phyloP scores from a whole-genome alignment of 106 monocot genomes.

The Agapanthus africanus region DNA sequence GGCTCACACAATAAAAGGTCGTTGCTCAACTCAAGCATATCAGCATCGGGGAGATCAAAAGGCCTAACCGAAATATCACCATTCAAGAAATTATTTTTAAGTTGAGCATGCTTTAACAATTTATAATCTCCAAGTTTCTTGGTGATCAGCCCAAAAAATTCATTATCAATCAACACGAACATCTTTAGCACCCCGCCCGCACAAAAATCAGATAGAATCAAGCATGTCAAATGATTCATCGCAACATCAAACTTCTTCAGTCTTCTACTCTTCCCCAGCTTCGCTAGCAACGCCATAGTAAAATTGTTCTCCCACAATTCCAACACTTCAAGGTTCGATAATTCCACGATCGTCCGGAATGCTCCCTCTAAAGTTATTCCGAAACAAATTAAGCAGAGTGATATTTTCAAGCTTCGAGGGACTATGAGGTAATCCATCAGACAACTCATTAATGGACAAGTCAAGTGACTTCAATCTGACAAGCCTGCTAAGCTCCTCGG shows the following conservation, averaged over 20 bases:
- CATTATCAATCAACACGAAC: slow-evolving; percentile 56
- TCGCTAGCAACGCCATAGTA: slow-evolving; percentile 36
- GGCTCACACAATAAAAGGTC: slow-evolving; percentile 51
- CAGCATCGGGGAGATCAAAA: slow-evolving; percentile 39
- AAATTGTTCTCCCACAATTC: slow-evolving; percentile 70
- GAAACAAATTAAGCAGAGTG: slow-evolving; percentile 49
- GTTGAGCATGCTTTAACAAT: slow-evolving; percentile 38
- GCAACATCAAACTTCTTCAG: slow-evolving; percentile 47
- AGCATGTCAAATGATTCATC: slow-evolving; percentile 47
- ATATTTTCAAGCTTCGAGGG: slow-evolving; percentile 31
- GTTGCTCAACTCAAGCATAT: slow-evolving; percentile 62
- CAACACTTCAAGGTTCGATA: slow-evolving; percentile 51
- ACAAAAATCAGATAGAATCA: slow-evolving; percentile 49
- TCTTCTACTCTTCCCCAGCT: slow-evolving; percentile 38
- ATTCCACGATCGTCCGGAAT: slow-evolving; percentile 40
- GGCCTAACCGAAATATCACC: slow-evolving; percentile 50
- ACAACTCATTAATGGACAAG: slow-evolving; percentile 59
- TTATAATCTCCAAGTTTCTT: slow-evolving; percentile 48
- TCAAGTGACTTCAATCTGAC: slow-evolving; percentile 42
- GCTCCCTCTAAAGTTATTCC: slow-evolving; percentile 43
- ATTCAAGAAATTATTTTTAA: slow-evolving; percentile 54
- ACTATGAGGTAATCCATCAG: slow-evolving; percentile 45
- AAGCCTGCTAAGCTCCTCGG: slow-evolving; percentile 49
- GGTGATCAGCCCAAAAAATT: slow-evolving; percentile 58
- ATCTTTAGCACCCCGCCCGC: slow-evolving; percentile 31